phyloP scores from a whole-genome alignment of 257 asterid genomes.

The Rauvolfia tetraphylla region DNA sequence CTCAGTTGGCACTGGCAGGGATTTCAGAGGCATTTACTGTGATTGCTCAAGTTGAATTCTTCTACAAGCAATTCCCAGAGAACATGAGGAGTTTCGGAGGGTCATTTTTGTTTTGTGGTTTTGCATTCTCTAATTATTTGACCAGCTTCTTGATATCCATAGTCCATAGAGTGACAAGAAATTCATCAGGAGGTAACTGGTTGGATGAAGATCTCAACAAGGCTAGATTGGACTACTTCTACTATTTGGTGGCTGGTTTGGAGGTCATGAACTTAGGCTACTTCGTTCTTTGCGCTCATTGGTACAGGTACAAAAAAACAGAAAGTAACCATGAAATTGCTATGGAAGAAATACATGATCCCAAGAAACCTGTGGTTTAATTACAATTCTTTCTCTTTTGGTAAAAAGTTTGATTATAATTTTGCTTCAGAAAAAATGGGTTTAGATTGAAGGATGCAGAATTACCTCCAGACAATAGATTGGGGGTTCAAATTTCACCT shows the following conservation, averaged over 20 bases:
- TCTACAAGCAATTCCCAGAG: constrained; percentile 32
- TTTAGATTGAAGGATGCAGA: not conserved
- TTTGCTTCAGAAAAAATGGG: not conserved
- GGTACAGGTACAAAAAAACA: constrained; percentile 34
- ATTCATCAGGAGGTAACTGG: constrained; percentile 24
- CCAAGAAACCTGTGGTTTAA: not conserved
- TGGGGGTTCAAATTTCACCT: not conserved
- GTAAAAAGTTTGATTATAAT: no score
- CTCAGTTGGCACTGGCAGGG: constrained; percentile 25
- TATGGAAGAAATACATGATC: constrained; percentile 9
- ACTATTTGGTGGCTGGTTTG: constrained; percentile 27
- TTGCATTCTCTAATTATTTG: constrained; percentile 22
- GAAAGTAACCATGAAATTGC: not conserved
- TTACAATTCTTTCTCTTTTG: not conserved
- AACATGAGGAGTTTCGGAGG: constrained; percentile 39
- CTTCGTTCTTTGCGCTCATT: constrained; percentile 25
- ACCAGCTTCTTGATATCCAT: constrained; percentile 28
- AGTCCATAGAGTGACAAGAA: constrained; percentile 21
- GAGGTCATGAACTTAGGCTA: constrained; percentile 18
- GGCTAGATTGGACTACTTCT: constrained; percentile 30
- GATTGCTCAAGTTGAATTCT: constrained; percentile 29
- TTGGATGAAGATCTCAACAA: constrained; percentile 33
- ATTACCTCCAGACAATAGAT: no score
- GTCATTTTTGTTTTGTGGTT: constrained; percentile 27
- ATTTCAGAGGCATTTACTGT: constrained; percentile 30